Evolutionary conservation across 75 land plant genomes (phyloP), one percentile per base, ranked within the genome.

Genomic region (Selaginella moellendorffii): DNA sequence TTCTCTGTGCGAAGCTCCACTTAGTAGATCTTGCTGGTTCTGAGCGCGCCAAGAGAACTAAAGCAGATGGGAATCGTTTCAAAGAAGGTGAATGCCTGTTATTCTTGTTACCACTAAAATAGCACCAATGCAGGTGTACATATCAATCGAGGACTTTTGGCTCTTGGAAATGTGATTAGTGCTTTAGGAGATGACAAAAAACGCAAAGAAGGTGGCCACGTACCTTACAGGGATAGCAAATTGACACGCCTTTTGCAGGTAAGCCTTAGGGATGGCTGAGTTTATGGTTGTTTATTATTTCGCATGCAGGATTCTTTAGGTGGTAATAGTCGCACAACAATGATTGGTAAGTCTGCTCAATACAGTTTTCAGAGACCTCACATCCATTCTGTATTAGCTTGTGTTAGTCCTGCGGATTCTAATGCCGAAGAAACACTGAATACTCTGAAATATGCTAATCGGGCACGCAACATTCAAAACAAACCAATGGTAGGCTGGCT

Each of bases 21-120:
- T 71, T 95, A 52, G 99, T 95, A 25, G 99, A 95, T 82, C 90
- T 95, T 66, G 99, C 99, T 66, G 99, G 99, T 54, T 95, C 99
- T 28, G 99, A 95, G 62, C 65, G 99, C 56, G 99, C 97, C 0
- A 95, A 95, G 65, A 76, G 97, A 63, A 95, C 99, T 91, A n/a
- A 96, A 61, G 85, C 99, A 62, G 99, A 90, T 76, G 99, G 99
- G 31, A 61, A 83, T 54, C 90, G 99, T 68, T 95, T 95, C 68
- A 95, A 95, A 71, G 99, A 95, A 84, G 99, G 99, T n/a, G n/a
- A n/a, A n/a, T n/a, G n/a, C n/a, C n/a, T n/a, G n/a, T n/a, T n/a
- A n/a, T n/a, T n/a, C n/a, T n/a, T n/a, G n/a, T n/a, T n/a, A n/a
- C n/a, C n/a, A n/a, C n/a, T n/a, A n/a, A n/a, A n/a, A n/a, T n/a